Evolutionary conservation across 2,329 filamentous ascomycete genomes (phyloP).

Genomic region (Aspergillus proliferans): DNA sequence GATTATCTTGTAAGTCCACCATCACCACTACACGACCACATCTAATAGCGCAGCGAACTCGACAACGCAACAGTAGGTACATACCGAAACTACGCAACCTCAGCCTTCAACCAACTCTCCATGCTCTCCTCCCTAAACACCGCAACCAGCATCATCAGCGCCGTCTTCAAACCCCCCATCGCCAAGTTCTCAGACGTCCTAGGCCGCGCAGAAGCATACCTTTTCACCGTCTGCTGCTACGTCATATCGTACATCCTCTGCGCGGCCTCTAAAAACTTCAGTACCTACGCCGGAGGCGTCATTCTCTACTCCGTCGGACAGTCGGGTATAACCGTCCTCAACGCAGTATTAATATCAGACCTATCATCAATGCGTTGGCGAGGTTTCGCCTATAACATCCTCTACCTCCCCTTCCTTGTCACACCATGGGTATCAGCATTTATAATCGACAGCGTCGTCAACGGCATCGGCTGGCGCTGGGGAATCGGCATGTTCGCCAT

Average conservation of each 20-base stretch:
- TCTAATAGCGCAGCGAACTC: slow-evolving; percentile 22
- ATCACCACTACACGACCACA: neutral
- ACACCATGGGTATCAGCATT: slow-evolving; percentile 38
- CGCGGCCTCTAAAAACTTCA: slow-evolving; percentile 30
- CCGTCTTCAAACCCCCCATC: slow-evolving; percentile 37
- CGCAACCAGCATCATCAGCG: slow-evolving; percentile 33
- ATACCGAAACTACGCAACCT: slow-evolving; percentile 39
- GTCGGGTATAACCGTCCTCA: slow-evolving; percentile 36
- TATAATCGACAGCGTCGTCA: slow-evolving; percentile 36
- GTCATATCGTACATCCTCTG: slow-evolving; percentile 35
- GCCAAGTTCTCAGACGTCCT: slow-evolving; percentile 41
- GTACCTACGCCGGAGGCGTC: slow-evolving; percentile 32
- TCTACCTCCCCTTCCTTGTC: slow-evolving; percentile 37
- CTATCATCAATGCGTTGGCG: slow-evolving; percentile 37
- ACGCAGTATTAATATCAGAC: slow-evolving; percentile 39
- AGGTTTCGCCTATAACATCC: slow-evolving; percentile 33
- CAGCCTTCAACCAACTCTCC: slow-evolving; percentile 32
- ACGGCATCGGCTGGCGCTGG: slow-evolving; percentile 41
- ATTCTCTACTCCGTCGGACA: slow-evolving; percentile 34
- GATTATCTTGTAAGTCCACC: slow-evolving; percentile 21
- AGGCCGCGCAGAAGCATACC: slow-evolving; percentile 35
- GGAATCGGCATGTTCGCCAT: slow-evolving; percentile 42
- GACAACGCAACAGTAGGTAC: slow-evolving; percentile 33
- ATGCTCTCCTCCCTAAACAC: slow-evolving; percentile 31
- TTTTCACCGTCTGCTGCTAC: slow-evolving; percentile 29